Evolutionary conservation across 176 grass and related monocot genomes (phyloP).

Genomic region (Aegilops umbellulata): DNA sequence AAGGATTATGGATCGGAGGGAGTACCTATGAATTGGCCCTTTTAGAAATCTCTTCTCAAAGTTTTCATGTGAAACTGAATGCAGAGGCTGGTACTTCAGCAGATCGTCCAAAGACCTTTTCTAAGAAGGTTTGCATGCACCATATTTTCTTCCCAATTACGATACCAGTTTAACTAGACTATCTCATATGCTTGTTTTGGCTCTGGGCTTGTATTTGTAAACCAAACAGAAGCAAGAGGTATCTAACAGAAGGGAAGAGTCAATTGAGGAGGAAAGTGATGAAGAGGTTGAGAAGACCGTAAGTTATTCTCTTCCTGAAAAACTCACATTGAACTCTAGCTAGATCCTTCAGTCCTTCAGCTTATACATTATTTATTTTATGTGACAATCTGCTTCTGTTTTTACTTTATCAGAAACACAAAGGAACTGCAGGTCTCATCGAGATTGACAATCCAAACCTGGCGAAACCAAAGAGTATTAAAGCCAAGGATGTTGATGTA

Average conservation of each 20-base stretch:
- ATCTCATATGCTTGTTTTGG: not conserved
- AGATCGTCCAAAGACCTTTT: constrained; percentile 53
- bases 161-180: not conserved
- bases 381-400: not conserved
- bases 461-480: constrained; percentile 70
- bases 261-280: constrained; percentile 56
- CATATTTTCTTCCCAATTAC: not conserved
- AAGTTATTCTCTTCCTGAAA: constrained; percentile 29
- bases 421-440: constrained; percentile 75
- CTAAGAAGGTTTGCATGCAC: constrained; percentile 41
- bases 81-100: constrained; percentile 72
- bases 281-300: constrained; percentile 52
- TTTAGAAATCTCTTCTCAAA: not conserved
- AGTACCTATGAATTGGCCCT: not conserved
- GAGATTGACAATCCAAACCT: constrained; percentile 97
- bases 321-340: not conserved
- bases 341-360: not conserved
- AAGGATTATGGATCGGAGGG: too few relatives aligned
- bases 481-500: constrained; percentile 85
- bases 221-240: constrained; percentile 43
- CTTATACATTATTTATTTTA: not conserved
- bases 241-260: constrained; percentile 46
- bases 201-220: constrained; percentile 24
- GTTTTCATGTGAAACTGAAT: constrained; percentile 37
- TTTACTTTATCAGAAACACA: constrained; percentile 54